phyloP scores from a whole-genome alignment of 306 rosid species.

The Trifolium fragiferum region DNA sequence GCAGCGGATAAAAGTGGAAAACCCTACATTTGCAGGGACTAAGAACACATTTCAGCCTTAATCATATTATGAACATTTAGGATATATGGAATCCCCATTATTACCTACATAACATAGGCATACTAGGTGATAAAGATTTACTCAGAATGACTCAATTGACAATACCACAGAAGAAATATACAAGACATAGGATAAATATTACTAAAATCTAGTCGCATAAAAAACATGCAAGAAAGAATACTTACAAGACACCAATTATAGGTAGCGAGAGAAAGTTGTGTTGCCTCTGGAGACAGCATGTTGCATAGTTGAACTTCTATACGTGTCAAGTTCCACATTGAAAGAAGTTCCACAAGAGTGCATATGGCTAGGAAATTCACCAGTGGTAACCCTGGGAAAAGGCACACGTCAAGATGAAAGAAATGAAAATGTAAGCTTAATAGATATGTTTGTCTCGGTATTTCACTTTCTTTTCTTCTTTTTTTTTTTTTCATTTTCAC shows the following conservation, averaged over 20 bases:
- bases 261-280: conserved; percentile 80
- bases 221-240: conserved; percentile 37
- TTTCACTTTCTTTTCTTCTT: neutral
- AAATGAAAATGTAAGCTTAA: conserved; percentile 34
- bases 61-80: neutral
- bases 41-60: neutral
- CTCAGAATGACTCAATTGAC: conserved; percentile 14
- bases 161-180: conserved; percentile 6
- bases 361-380: conserved; percentile 70
- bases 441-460: conserved; percentile 24
- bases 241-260: conserved; percentile 84
- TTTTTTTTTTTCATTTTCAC: conserved; percentile 4
- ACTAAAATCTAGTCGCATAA: conserved; percentile 20
- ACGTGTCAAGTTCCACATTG: conserved; percentile 99
- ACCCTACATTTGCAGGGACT: neutral
- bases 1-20: too few relatives aligned
- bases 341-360: conserved; percentile 80
- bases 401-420: conserved; percentile 41
- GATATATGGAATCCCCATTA: neutral
- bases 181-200: conserved; percentile 24
- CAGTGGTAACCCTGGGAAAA: conserved; percentile 70
- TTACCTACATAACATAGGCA: conserved; percentile 34
- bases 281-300: conserved; percentile 91
- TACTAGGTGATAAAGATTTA: conserved; percentile 20
- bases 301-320: conserved; percentile 93